These are phyloP conservation scores for Lentinula detonsa DNA, from an alignment of 768 basidiomycete species.

Conservation along the genomic window DNA sequence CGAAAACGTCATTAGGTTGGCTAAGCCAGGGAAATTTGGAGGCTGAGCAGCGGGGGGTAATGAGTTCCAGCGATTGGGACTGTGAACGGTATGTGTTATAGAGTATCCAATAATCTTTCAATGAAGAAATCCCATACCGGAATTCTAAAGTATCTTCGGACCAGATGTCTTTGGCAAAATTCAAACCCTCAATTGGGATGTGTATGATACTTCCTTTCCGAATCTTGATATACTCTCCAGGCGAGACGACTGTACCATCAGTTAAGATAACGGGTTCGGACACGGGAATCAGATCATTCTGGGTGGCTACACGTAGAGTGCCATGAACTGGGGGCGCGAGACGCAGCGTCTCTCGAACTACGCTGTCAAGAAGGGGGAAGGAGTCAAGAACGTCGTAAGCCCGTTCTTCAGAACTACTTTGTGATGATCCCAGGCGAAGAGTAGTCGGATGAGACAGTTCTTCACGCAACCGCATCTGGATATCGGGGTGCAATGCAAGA, in stretches of 20 bases:
- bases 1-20: slow-evolving; percentile 48
- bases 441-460: slow-evolving; percentile 28
- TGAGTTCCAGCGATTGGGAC: slow-evolving; percentile 49
- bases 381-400: slow-evolving; percentile 26
- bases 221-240: slow-evolving; percentile 34
- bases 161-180: slow-evolving; percentile 46
- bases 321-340: slow-evolving; percentile 51
- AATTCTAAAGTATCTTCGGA: slow-evolving; percentile 46
- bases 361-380: slow-evolving; percentile 49
- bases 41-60: slow-evolving; percentile 28
- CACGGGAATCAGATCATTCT: slow-evolving; percentile 49
- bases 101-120: not conserved
- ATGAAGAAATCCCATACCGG: slow-evolving; percentile 32
- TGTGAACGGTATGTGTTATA: slow-evolving; percentile 14
- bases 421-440: slow-evolving; percentile 6
- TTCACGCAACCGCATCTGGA: slow-evolving; percentile 50
- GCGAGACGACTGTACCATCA: slow-evolving; percentile 30
- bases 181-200: slow-evolving; percentile 53
- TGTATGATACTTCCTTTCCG: slow-evolving; percentile 52
- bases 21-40: slow-evolving; percentile 38
- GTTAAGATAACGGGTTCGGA: slow-evolving; percentile 36
- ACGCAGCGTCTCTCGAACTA: slow-evolving; percentile 52
- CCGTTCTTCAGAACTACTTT: slow-evolving; percentile 5
- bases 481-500: slow-evolving; percentile 45
- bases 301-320: slow-evolving; percentile 50